Evolutionary conservation across 176 grass and related monocot genomes (phyloP).

Genomic region (Metroxylon sagu): DNA sequence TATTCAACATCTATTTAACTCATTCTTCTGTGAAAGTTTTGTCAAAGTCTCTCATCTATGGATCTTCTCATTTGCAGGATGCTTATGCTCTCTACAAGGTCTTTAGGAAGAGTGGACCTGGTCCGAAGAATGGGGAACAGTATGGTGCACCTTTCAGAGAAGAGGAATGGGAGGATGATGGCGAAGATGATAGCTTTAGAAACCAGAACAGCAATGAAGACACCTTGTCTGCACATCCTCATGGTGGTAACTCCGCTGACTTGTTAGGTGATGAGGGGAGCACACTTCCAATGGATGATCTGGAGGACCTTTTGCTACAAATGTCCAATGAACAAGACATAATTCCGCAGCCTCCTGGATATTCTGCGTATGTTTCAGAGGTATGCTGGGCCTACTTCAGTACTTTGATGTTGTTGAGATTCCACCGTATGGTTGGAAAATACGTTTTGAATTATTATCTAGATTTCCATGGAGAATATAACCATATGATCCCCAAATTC

Average conservation of each 20-base stretch:
- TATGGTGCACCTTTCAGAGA: conserved; percentile 86
- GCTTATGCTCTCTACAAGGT: conserved; percentile 84
- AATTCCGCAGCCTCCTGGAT: not conserved
- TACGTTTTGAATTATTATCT: too few relatives aligned
- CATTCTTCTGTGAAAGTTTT: conserved; percentile 4
- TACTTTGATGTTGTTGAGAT: too few relatives aligned
- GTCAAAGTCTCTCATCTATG: not conserved
- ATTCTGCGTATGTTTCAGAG: conserved; percentile 6
- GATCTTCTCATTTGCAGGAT: conserved; percentile 20
- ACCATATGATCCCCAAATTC: too few relatives aligned
- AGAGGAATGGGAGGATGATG: conserved; percentile 57
- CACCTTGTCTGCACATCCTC: not conserved
- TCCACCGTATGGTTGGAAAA: too few relatives aligned
- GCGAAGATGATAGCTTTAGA: conserved; percentile 1
- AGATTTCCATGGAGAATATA: too few relatives aligned
- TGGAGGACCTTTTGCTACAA: conserved; percentile 10
- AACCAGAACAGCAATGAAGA: not conserved
- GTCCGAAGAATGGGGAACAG: conserved; percentile 97
- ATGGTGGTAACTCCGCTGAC: conserved; percentile 6
- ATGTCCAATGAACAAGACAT: conserved; percentile 9
- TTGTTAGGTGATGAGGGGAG: not conserved
- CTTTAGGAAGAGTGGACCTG: conserved; percentile 83
- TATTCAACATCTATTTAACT: not conserved
- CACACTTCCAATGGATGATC: not conserved
- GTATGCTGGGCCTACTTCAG: not conserved